Base-by-base conservation (phyloP, 2,329 filamentous ascomycete genomes). In the Phialophora expanda region DNA sequence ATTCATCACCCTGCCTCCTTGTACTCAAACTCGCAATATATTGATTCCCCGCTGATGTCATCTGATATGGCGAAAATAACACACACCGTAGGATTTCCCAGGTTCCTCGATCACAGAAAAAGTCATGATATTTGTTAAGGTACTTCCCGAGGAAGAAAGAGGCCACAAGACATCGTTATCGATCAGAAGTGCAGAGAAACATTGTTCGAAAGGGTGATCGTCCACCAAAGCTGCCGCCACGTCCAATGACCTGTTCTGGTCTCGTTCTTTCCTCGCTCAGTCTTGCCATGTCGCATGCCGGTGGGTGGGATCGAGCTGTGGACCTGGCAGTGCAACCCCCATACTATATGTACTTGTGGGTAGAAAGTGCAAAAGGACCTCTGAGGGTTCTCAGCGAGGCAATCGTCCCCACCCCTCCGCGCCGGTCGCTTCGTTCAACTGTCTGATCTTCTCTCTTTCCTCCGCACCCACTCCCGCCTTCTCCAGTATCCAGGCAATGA, bases 401-500 rank as follows among this genome's bases (percentile, higher is more conserved):
- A 14, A 51, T 26, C 48, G 48, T 22, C 24, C 48, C 48, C 24
- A 22, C 51, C 30, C 6, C 28, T 41, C 17, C 28, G n/a, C n/a
- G 6, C 30, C 44, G 26, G 24, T 34, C 48, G 51, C 53, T 8
- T 41, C 22, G 32, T 66, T 69, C 38, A 67, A 34, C 26, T 44
- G 61, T 50, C 68, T 65, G 28, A 66, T 64, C 38, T 62, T n/a
- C 26, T 65, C 55, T 14, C 64, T 58, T n/a, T 70, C 68, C 44
- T 68, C 59, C 17, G 22, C 57, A 38, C 55, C 63, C 38, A 69
- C 38, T 2, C 66, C 66, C 14, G 68, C 66, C 58, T 61, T 58
- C 28, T 66, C 63, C 66, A 68, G 55, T 9, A 70, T 53, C 68
- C 62, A 65, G 20, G 46, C 53, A n/a, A 70, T 51, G 48, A 68